These are phyloP conservation scores for Hypoxylon sp. DNA, from an alignment of 2,329 filamentous ascomycete genomes.

Conservation along the genomic window DNA sequence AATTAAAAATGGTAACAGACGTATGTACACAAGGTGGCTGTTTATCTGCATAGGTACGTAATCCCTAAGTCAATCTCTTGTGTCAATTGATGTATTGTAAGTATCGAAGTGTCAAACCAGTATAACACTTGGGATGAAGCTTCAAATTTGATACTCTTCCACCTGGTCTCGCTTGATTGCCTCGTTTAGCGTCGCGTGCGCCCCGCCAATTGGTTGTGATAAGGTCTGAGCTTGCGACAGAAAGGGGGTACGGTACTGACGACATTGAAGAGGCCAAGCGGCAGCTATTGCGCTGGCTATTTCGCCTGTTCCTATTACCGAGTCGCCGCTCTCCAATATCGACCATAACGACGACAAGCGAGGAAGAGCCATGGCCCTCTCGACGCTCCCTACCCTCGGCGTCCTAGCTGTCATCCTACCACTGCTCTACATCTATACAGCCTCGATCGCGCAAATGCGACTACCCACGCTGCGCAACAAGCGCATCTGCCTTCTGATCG, in stretches of 20 bases:
- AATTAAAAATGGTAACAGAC: slow-evolving; percentile 4
- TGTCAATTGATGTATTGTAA: slow-evolving; percentile 27
- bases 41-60: slow-evolving; percentile 9
- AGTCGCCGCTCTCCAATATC: neutral
- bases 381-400: slow-evolving; percentile 48
- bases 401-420: slow-evolving; percentile 60
- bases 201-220: neutral
- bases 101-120: neutral
- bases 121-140: neutral
- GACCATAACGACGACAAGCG: neutral
- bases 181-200: neutral
- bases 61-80: neutral
- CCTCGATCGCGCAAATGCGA: slow-evolving; percentile 60
- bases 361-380: slow-evolving; percentile 13
- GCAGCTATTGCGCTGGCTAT: neutral
- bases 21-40: too few relatives aligned
- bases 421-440: slow-evolving; percentile 66
- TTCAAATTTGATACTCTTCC: neutral
- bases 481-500: slow-evolving; percentile 91
- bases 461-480: slow-evolving; percentile 82
- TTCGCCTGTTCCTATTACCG: neutral
- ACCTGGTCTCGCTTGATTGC: neutral
- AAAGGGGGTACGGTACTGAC: slow-evolving; percentile 4
- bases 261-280: neutral
- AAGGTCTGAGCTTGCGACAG: neutral